Evolutionary conservation across 495 filamentous ascomycete genomes (phyloP).

Genomic region (Cudoniella acicularis): DNA sequence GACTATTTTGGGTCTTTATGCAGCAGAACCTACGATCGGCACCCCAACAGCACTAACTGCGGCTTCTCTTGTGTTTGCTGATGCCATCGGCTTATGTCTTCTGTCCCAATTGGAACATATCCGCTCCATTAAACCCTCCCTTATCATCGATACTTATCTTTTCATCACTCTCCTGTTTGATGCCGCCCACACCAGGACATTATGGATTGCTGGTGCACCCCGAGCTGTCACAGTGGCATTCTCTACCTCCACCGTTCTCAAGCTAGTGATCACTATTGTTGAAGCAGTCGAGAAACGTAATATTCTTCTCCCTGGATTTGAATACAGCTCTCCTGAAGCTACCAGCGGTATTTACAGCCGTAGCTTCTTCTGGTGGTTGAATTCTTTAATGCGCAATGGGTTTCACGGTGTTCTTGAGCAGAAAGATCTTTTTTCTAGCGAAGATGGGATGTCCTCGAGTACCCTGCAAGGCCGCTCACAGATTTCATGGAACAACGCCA

Average conservation of each 20-base stretch:
- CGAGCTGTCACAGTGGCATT: conserved; percentile 33
- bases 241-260: conserved; percentile 41
- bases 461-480: conserved; percentile 12
- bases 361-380: conserved; percentile 60
- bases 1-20: conserved; percentile 8
- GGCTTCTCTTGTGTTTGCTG: conserved; percentile 10
- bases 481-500: conserved; percentile 30
- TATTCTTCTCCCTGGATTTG: conserved; percentile 39
- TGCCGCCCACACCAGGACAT: conserved; percentile 34
- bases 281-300: conserved; percentile 52
- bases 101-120: conserved; percentile 32
- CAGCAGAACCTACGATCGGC: neutral
- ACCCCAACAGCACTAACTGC: conserved; percentile 14
- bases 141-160: conserved; percentile 39
- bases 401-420: conserved; percentile 29
- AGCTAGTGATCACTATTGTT: conserved; percentile 42
- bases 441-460: conserved; percentile 14
- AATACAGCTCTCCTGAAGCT: conserved; percentile 50
- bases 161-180: conserved; percentile 40
- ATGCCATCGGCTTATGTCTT: conserved; percentile 13
- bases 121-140: conserved; percentile 34
- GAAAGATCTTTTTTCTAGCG: conserved; percentile 18
- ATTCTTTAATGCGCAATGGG: conserved; percentile 45
- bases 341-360: conserved; percentile 53
- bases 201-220: conserved; percentile 30